Evolutionary conservation across 2,329 filamentous ascomycete species (phyloP).

Genomic region (Fulvia fulva): DNA sequence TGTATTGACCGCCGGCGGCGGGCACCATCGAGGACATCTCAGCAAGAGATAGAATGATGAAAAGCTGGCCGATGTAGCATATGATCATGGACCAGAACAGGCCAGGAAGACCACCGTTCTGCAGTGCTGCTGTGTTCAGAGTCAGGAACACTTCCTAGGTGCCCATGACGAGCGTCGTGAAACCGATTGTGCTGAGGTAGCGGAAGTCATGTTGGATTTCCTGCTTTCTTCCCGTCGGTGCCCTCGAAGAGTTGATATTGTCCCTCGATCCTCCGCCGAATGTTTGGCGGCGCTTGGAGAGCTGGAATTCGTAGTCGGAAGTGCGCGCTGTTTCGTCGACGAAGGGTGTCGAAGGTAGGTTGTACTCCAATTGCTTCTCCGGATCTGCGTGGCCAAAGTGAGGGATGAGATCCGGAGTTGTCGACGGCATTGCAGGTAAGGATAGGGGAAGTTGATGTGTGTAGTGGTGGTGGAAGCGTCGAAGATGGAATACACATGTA

Average conservation of each 20-base stretch:
- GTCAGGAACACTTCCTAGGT: constrained; percentile 32
- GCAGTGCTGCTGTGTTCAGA: constrained; percentile 23
- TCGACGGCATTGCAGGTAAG: not conserved
- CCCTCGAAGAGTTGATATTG: not conserved
- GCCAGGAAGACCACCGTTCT: constrained; percentile 28
- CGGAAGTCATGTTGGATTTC: constrained; percentile 25
- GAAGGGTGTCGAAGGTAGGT: constrained; percentile 4
- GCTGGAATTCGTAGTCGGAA: not conserved
- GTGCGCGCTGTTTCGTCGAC: not conserved
- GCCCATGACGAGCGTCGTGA: constrained; percentile 48
- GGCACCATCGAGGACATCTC: constrained; percentile 36
- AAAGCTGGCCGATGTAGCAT: constrained; percentile 28
- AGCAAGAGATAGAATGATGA: constrained; percentile 33
- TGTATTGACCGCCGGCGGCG: constrained; percentile 27
- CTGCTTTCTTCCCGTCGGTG: constrained; percentile 10
- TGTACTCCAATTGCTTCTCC: constrained; percentile 3
- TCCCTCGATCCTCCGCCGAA: not conserved
- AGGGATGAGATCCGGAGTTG: not conserved
- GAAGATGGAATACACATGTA: too few species aligned
- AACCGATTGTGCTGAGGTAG: constrained; percentile 33
- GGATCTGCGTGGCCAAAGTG: not conserved
- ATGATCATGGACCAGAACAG: constrained; percentile 31
- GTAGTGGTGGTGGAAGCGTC: not conserved
- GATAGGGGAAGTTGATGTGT: not conserved
- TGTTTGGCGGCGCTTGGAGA: not conserved